phyloP scores from a whole-genome alignment of 345 rosid genomes.

The Tarenaya hassleriana region DNA sequence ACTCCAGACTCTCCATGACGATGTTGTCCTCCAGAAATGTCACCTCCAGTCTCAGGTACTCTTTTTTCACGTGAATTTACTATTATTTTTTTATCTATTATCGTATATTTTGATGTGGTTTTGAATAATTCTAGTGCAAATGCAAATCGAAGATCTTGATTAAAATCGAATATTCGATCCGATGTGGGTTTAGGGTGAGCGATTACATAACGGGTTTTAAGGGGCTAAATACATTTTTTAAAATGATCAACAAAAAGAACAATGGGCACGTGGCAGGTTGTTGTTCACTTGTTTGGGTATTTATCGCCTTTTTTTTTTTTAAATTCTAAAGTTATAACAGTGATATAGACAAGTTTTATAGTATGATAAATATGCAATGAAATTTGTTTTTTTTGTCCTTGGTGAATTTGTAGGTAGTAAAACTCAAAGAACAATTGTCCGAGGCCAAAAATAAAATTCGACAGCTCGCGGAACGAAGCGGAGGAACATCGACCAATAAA shows the following conservation, averaged over 20 bases:
- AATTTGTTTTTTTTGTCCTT: no score
- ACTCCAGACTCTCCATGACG: slow-evolving; percentile 46
- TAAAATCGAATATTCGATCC: not conserved
- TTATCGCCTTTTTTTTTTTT: no score
- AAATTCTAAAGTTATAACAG: no score
- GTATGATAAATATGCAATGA: no score
- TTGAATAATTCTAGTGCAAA: no score
- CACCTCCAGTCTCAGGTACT: slow-evolving; percentile 71
- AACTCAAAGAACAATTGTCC: slow-evolving; percentile 40
- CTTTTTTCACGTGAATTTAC: not conserved
- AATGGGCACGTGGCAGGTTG: slow-evolving; percentile 29
- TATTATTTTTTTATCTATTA: not conserved
- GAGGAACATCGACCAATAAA: slow-evolving; percentile 40
- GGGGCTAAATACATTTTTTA: not conserved
- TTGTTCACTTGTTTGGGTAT: no score
- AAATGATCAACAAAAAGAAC: slow-evolving; percentile 3
- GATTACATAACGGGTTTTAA: slow-evolving; percentile 18
- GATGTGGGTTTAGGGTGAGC: slow-evolving; percentile 11
- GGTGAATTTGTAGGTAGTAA: slow-evolving; percentile 41
- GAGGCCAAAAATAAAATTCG: slow-evolving; percentile 55
- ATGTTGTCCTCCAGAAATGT: slow-evolving; percentile 45
- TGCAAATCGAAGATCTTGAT: no score
- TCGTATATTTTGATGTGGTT: not conserved
- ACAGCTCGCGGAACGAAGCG: slow-evolving; percentile 34
- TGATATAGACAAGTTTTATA: no score